Evolutionary conservation across 2,329 filamentous ascomycete genomes (phyloP), one percentile per base, ranked within the genome.

Genomic region (Monilinia laxa): DNA sequence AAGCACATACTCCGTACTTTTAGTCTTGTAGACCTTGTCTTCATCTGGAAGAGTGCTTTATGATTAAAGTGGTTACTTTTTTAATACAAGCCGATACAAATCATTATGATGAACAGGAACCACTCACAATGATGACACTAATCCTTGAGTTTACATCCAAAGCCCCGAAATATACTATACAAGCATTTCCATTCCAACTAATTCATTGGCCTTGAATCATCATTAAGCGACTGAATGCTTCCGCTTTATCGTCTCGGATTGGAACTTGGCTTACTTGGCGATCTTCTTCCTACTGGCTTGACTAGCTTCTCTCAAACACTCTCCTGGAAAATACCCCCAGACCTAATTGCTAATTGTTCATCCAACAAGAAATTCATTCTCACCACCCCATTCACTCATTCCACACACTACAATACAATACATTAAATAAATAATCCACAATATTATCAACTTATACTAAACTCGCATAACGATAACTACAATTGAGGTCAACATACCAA

Each of bases 271-370:
- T 9, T 60, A 38, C 45, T 60, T 59, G 57, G 12, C 42, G 42
- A 59, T 60, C 58, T 60, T 51, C 58, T 51, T 51, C 45, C 45
- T 25, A 51, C 58, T 60, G n/a, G 45, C 31, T 31, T 51, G 38
- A 60, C 28, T 45, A 51, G 45, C 58, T 59, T 59, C 42, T 31
- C 42, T 35, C 42, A 59, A 59, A 59, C 57, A 58, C 28, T n/a
- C 47, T 60, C 58, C 58, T 60, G 58, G 58, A 60, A 60, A 60
- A 49, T 49, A 38, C 45, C 58, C 45, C 28, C 20, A 60, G 38
- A 23, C 28, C 57, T 28, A 38, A 51, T 31, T 23, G 20, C 57
- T 28, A 38, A 51, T 31, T 23, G 20, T 31, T 38, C 28, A 28
- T 18, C 38, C 35, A 57, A 10, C 49, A 38, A 23, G 42, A 35